Conservation (phyloP, 2,329 filamentous ascomycete species). For the Neonectria coccinea region DNA sequence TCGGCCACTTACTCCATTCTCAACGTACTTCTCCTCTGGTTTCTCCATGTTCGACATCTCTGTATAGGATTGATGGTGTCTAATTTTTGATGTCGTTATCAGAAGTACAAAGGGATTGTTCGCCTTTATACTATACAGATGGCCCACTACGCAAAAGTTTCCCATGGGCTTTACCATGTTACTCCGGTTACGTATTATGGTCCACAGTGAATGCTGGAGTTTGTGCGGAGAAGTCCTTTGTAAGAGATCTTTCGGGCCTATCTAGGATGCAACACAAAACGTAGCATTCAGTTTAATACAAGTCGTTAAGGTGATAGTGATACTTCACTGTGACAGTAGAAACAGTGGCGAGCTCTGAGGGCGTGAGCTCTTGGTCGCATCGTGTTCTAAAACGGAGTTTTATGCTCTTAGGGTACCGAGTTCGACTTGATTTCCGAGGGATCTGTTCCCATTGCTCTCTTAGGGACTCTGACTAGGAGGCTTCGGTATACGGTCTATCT, state of each 20-base stretch:
- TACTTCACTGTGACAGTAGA: background rate
- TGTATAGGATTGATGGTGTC: background rate
- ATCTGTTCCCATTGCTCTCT: background rate
- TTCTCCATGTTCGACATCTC: slow-evolving; percentile 16
- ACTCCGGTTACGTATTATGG: slow-evolving; percentile 17
- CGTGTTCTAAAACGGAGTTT: background rate
- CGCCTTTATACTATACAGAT: slow-evolving; percentile 12
- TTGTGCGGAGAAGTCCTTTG: slow-evolving; percentile 16
- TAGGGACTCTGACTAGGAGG: background rate
- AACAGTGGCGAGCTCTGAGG: no score
- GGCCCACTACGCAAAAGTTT: slow-evolving; percentile 3
- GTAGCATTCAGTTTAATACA: background rate
- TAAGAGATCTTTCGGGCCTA: slow-evolving; percentile 5
- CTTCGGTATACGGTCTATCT: background rate
- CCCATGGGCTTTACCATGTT: slow-evolving; percentile 18
- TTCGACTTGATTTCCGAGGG: background rate
- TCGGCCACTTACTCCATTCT: slow-evolving; percentile 14
- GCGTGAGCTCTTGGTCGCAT: no score
- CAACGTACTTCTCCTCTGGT: slow-evolving; percentile 22
- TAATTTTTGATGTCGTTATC: background rate
- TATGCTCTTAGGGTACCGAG: background rate
- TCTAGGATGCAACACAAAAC: background rate
- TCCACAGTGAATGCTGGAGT: slow-evolving; percentile 12
- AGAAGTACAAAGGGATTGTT: background rate
- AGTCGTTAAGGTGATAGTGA: background rate